phyloP scores from a whole-genome alignment of 345 rosid genomes.

The Brassica cretica region DNA sequence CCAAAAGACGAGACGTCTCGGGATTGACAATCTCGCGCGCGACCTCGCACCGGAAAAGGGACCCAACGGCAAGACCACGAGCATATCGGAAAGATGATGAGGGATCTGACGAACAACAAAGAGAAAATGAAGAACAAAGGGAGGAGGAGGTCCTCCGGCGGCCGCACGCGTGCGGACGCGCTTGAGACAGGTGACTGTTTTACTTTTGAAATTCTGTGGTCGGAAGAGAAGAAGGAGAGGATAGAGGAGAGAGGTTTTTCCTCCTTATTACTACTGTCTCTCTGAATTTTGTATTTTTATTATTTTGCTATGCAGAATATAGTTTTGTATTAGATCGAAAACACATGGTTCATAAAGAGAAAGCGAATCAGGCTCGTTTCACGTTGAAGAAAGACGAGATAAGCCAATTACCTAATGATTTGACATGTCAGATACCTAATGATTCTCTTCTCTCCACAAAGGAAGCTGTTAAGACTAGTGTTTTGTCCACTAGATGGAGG shows the following conservation, averaged over 20 bases:
- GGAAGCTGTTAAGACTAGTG: not conserved
- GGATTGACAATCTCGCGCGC: not conserved
- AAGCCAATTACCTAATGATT: not conserved
- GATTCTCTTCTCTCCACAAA: not conserved
- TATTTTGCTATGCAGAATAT: not conserved
- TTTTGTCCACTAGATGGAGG: conserved; percentile 10
- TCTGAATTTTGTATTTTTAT: not conserved
- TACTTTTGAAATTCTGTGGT: not conserved
- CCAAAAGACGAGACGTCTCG: not conserved
- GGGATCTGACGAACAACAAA: not conserved
- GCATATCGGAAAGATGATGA: not conserved
- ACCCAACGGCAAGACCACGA: not conserved
- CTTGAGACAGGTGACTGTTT: not conserved
- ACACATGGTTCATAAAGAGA: not conserved
- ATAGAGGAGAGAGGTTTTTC: too few relatives aligned
- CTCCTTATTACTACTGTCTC: not conserved
- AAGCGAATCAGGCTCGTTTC: not conserved
- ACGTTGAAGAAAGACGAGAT: not conserved
- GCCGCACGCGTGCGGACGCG: not conserved
- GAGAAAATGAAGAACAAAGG: not conserved
- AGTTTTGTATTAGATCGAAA: not conserved
- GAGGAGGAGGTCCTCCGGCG: not conserved
- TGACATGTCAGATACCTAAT: not conserved
- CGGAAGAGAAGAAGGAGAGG: not conserved
- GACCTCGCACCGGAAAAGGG: not conserved